A percentile compares a stretch with the other conserved stretches of the same genome.
These are phyloP conservation scores for Fusarium multiceps DNA, from an alignment of 2,329 filamentous ascomycete species.

Conservation along the genomic window DNA sequence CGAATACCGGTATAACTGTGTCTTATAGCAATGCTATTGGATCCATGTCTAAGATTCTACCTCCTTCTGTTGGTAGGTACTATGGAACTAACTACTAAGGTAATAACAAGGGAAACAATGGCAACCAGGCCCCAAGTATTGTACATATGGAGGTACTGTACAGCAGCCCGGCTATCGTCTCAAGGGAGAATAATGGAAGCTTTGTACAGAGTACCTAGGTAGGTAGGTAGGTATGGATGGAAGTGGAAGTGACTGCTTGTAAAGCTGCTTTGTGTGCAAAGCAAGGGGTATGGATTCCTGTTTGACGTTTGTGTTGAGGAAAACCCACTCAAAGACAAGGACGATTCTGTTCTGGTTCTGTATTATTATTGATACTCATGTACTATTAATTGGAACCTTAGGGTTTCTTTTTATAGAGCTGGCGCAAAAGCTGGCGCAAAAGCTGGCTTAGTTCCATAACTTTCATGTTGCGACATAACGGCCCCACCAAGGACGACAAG, in stretches of 20 bases:
- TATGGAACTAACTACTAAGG: background rate
- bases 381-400: conserved; percentile 8
- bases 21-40: background rate
- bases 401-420: conserved; percentile 37
- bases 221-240: too few relatives aligned
- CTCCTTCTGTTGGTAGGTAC: background rate
- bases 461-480: conserved; percentile 10
- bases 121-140: background rate
- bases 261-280: conserved; percentile 8
- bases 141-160: background rate
- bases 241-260: conserved; percentile 2
- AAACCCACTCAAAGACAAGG: background rate
- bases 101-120: background rate
- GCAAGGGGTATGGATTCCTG: conserved; percentile 13
- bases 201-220: background rate
- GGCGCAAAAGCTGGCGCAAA: conserved; percentile 16
- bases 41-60: conserved; percentile 10
- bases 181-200: conserved; percentile 13
- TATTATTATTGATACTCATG: conserved; percentile 2
- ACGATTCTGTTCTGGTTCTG: background rate
- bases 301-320: background rate
- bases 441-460: background rate
- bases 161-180: background rate
- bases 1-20: background rate
- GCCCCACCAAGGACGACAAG: conserved; percentile 27